Conservation (phyloP, 2,329 filamentous ascomycete species). For the Talaromyces sp. region DNA sequence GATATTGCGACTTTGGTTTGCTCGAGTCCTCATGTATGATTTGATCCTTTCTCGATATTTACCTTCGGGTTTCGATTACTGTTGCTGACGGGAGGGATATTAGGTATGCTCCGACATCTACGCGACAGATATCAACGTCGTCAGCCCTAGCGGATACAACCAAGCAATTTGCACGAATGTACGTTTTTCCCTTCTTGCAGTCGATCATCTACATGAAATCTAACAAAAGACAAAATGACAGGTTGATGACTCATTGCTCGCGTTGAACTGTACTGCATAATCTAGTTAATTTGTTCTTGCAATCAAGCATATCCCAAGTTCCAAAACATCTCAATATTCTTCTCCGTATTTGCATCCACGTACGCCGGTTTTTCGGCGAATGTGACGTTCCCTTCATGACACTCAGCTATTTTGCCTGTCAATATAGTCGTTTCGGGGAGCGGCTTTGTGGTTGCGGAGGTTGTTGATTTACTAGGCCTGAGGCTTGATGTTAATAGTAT, state of each 20-base stretch:
- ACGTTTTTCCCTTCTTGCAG: slow-evolving; percentile 14
- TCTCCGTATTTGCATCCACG: slow-evolving; percentile 49
- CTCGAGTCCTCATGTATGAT: slow-evolving; percentile 48
- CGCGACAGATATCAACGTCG: slow-evolving; percentile 46
- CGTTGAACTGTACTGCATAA: slow-evolving; percentile 33
- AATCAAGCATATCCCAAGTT: slow-evolving; percentile 46
- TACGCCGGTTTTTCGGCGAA: slow-evolving; percentile 45
- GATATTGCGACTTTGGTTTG: slow-evolving; percentile 49
- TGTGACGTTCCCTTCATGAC: slow-evolving; percentile 50
- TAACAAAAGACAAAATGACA: slow-evolving; percentile 8
- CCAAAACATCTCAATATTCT: slow-evolving; percentile 51
- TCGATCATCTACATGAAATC: background rate
- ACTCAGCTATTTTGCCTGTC: slow-evolving; percentile 46
- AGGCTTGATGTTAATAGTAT: slow-evolving; percentile 34
- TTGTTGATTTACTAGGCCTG: slow-evolving; percentile 31
- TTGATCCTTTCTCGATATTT: background rate
- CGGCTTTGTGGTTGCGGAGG: slow-evolving; percentile 38
- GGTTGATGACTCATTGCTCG: slow-evolving; percentile 33
- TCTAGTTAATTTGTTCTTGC: too few species aligned
- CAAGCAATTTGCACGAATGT: slow-evolving; percentile 47
- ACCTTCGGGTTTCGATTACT: background rate
- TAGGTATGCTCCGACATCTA: slow-evolving; percentile 48
- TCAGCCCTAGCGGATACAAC: slow-evolving; percentile 47
- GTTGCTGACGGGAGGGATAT: background rate
- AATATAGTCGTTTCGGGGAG: background rate